Base-by-base conservation (phyloP, 2,329 filamentous ascomycete genomes). In the Metarhizium guizhouense region DNA sequence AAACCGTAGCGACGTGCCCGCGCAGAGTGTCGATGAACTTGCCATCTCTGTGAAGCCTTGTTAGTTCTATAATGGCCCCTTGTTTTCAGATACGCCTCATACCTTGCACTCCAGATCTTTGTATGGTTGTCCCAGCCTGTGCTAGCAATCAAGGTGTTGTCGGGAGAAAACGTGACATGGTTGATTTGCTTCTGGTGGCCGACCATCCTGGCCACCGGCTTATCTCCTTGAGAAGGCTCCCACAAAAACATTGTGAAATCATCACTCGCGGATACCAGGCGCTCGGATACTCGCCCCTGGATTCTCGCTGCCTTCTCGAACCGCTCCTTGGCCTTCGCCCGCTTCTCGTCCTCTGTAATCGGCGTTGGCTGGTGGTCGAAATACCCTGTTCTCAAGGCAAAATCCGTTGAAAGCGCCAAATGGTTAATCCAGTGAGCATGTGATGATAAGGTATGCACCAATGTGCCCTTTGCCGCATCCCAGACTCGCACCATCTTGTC, bases 401-500 rank as follows among this genome's bases (percentile, higher is more conserved):
- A 94, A 65, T 97, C 94, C 4, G 91, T 96, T 0, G 91, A 96
- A 4, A 99, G 79, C 0, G 94, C 91, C 25, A 99, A 81, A 66
- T 96, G 90, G 68, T 99, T 99, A 34, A 99, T 89, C 84, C 93
- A 95, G 68, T 97, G 94, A 0, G 88, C 90, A 68, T 99, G 95
- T 2, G 87, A 79, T 20, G 82, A 83, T 8, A 97, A 76, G 0
- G 87, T 92, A 68, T 94, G 88, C 54, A 90, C 76, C 25, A 96
- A 76, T 2, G 85, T 90, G 34, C 93, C 94, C 60, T 87, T 85
- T 43, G 80, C 78, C 1, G 88, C 83, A 65, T 94, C 86, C 92
- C 93, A 99, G 4, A 96, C 83, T 63, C 93, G 91, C 62, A 97
- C 83, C 1, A 87, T 93, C 76, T 95, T 95, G 74, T 96, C 93